These are phyloP conservation scores for Globisporangium splendens DNA, from an alignment of 352 stramenopile species.

Conservation along the genomic window DNA sequence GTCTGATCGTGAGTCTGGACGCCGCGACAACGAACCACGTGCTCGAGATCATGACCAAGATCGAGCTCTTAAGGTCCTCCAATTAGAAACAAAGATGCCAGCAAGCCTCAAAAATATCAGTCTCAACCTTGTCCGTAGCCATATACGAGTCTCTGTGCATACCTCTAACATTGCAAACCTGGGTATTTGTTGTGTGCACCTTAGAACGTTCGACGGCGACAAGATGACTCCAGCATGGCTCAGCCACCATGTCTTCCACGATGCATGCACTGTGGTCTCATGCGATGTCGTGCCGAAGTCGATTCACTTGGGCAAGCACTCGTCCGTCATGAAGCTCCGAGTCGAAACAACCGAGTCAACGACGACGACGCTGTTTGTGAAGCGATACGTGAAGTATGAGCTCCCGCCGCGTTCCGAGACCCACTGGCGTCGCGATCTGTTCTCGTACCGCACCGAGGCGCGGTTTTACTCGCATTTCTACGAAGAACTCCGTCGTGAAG, in stretches of 20 bases:
- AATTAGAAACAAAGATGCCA: constrained; percentile 12
- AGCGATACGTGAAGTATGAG: constrained; percentile 56
- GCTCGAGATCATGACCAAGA: constrained; percentile 39
- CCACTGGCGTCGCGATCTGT: constrained; percentile 56
- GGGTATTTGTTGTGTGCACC: constrained; percentile 5
- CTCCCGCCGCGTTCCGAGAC: constrained; percentile 32
- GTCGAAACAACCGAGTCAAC: constrained; percentile 18
- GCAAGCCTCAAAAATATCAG: background rate
- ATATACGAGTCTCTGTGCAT: background rate
- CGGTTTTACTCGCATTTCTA: constrained; percentile 57
- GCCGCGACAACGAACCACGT: constrained; percentile 28
- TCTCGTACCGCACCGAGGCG: constrained; percentile 55
- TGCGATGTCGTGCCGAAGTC: constrained; percentile 31
- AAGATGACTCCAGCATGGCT: constrained; percentile 51
- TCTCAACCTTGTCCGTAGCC: background rate
- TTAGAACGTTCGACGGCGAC: constrained; percentile 42
- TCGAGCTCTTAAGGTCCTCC: constrained; percentile 55
- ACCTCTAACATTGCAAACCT: background rate
- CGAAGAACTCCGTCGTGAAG: constrained; percentile 22
- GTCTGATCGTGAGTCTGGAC: constrained; percentile 49
- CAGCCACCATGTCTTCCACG: constrained; percentile 23
- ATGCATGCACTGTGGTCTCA: constrained; percentile 7
- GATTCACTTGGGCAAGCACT: constrained; percentile 52
- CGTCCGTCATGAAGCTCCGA: constrained; percentile 35
- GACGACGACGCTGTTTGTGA: constrained; percentile 48